Evolutionary conservation across 768 basidiomycete species (phyloP), one percentile per base, ranked within the genome.

Genomic region (Tylopilus cervinicoccineus): DNA sequence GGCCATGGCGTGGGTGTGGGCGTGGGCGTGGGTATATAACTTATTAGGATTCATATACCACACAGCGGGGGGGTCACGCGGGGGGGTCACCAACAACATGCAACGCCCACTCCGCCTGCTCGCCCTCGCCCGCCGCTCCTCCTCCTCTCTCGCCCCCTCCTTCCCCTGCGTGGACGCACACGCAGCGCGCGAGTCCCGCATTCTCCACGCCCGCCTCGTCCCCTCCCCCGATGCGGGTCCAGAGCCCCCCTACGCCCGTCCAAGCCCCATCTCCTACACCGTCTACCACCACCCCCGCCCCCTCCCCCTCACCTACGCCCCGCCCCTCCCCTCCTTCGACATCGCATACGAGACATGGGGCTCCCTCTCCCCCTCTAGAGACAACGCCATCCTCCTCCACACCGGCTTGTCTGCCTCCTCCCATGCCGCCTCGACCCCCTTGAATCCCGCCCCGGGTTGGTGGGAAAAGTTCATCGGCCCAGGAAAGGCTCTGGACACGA

Each of bases 321-420:
- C 72, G 2, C 52, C 72, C 2, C 75, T 95, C 0, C 80, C 85
- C 2, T 71, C 81, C 7, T 84, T 93, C 57, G 81, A 91, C 55
- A 79, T 98, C 49, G 96, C 96, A 0, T 99, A 98, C 76, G 96
- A 99, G 72, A 91, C 96, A 0, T 99, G 96, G 96, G 96, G 96
- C 3, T 81, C 80, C 2, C 84, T 98, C 37, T 88, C 88, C 20
- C 73, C 86, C 0, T 58, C 71, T 7, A 77, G 76, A 37, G 86
- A 92, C 66, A 98, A 99, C 62, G 95, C 79, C 41, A 93, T 99
- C 41, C 83, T 99, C 12, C 78, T 99, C 11, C 94, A 97, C 61
- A 99, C 96, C 0, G 96, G 96, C 16, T 79, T 99, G 4, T 94
- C 91, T 11, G 96, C 94, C 0, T 94, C 92, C 2, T 96, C 93